Conservation (phyloP, 2,329 filamentous ascomycete genomes). For the Didymella glomerata region DNA sequence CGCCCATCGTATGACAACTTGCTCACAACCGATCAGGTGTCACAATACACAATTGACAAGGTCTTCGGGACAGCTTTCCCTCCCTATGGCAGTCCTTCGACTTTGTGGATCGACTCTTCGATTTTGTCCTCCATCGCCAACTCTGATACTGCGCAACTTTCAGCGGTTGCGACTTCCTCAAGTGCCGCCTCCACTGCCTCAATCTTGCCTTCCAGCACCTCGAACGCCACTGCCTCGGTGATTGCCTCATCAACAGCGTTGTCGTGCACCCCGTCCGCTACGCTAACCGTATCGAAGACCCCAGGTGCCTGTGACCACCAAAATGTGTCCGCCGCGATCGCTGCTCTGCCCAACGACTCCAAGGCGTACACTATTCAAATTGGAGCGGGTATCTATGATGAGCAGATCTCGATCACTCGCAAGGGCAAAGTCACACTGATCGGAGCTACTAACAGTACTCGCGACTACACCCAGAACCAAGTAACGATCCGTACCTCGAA, state of each 20-base stretch:
- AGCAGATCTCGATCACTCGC: slow-evolving; percentile 54
- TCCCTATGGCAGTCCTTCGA: slow-evolving; percentile 44
- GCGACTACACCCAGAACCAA: slow-evolving; percentile 51
- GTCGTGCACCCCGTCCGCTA: slow-evolving; percentile 44
- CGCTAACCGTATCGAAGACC: slow-evolving; percentile 42
- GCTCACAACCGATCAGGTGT: slow-evolving; percentile 48
- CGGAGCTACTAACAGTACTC: slow-evolving; percentile 42
- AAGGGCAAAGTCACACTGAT: slow-evolving; percentile 55
- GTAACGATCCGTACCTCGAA: slow-evolving; percentile 52
- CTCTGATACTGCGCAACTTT: slow-evolving; percentile 38
- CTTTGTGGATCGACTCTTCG: slow-evolving; percentile 51
- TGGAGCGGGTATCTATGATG: slow-evolving; percentile 53
- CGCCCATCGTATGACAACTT: slow-evolving; percentile 49
- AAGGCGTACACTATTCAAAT: slow-evolving; percentile 54
- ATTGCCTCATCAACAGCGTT: slow-evolving; percentile 11
- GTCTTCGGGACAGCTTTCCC: slow-evolving; percentile 50
- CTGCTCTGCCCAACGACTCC: slow-evolving; percentile 54
- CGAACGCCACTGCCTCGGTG: slow-evolving; percentile 22
- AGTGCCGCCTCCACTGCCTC: slow-evolving; percentile 3
- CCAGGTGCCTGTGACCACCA: slow-evolving; percentile 50
- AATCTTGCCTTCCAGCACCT: slow-evolving; percentile 16
- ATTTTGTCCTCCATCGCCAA: slow-evolving; percentile 47
- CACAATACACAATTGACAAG: slow-evolving; percentile 43
- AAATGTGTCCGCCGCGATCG: slow-evolving; percentile 56
- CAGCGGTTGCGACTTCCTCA: slow-evolving; percentile 18